Conservation (phyloP, 306 rosid species). For the Pueraria montana region DNA sequence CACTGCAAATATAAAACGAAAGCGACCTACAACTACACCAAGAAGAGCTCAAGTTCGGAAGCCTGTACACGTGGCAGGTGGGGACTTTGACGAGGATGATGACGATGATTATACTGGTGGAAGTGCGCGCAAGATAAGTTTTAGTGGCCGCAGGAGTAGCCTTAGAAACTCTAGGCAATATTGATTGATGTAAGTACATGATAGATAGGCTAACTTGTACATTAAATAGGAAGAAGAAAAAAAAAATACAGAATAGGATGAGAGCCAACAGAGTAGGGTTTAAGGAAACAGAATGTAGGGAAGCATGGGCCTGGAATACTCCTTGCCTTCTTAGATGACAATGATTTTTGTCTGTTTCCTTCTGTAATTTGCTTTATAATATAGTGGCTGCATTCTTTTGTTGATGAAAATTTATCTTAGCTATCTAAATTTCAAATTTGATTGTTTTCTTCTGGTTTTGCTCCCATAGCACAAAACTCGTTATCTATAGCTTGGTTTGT, state of each 20-base stretch:
- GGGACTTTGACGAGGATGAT: constrained; percentile 65
- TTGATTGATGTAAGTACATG: constrained; percentile 67
- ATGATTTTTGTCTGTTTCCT: constrained; percentile 58
- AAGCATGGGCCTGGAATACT: constrained; percentile 46
- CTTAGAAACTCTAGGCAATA: constrained; percentile 75
- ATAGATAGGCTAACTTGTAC: constrained; percentile 96
- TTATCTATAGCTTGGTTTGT: no score
- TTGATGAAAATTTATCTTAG: constrained; percentile 47
- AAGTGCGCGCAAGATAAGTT: constrained; percentile 66
- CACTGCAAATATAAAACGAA: constrained; percentile 85
- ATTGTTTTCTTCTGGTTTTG: constrained; percentile 14
- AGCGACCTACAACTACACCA: constrained; percentile 70
- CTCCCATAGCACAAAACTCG: not conserved
- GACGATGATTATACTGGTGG: constrained; percentile 72
- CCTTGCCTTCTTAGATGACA: constrained; percentile 37
- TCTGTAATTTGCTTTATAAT: constrained; percentile 61
- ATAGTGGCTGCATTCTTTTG: constrained; percentile 74
- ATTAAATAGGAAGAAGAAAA: constrained; percentile 63
- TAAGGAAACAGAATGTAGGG: constrained; percentile 64
- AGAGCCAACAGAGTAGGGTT: constrained; percentile 52
- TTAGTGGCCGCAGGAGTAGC: constrained; percentile 74
- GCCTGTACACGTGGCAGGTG: constrained; percentile 57
- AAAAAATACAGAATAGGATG: constrained; percentile 57
- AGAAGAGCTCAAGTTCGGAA: constrained; percentile 70
- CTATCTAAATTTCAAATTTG: constrained; percentile 15